These are phyloP conservation scores for Rachicladosporium sp. DNA, from an alignment of 2,329 filamentous ascomycete species.

Conservation along the genomic window DNA sequence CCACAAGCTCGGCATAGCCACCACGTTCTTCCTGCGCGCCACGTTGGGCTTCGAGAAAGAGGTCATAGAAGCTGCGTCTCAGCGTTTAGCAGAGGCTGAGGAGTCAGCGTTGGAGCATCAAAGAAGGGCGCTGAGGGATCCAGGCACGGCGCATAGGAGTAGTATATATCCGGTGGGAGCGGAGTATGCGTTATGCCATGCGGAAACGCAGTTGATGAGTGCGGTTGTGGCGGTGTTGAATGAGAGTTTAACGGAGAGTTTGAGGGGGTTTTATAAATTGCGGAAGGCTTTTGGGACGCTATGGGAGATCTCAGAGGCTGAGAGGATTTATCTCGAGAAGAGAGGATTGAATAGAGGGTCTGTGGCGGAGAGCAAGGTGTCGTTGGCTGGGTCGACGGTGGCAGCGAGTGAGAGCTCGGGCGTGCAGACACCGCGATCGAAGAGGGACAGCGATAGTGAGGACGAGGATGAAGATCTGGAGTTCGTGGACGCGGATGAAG, in stretches of 20 bases:
- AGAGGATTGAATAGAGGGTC: slow-evolving; percentile 2
- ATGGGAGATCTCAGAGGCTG: slow-evolving; percentile 64
- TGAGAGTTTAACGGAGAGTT: slow-evolving; percentile 80
- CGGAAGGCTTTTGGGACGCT: slow-evolving; percentile 78
- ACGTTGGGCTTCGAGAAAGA: slow-evolving; percentile 67
- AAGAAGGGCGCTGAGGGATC: not conserved
- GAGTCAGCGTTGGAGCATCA: slow-evolving; percentile 47
- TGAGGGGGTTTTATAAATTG: slow-evolving; percentile 86
- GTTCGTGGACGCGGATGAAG: slow-evolving; percentile 47
- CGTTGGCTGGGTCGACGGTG: slow-evolving; percentile 4
- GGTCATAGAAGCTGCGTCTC: not conserved
- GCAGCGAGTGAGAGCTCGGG: slow-evolving; percentile 8
- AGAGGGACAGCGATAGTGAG: slow-evolving; percentile 8
- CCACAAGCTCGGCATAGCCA: slow-evolving; percentile 69
- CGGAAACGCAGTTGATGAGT: slow-evolving; percentile 54
- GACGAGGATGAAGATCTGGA: slow-evolving; percentile 34
- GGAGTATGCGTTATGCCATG: slow-evolving; percentile 3
- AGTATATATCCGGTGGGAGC: slow-evolving; percentile 62
- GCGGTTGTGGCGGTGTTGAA: slow-evolving; percentile 82
- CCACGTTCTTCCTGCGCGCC: slow-evolving; percentile 74
- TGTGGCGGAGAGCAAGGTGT: slow-evolving; percentile 2
- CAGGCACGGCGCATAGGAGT: slow-evolving; percentile 38
- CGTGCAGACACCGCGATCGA: slow-evolving; percentile 6
- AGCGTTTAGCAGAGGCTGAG: not conserved
- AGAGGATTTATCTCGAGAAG: slow-evolving; percentile 44